These are phyloP conservation scores for Lycium barbarum DNA, from an alignment of 257 asterid genomes.

Conservation along the genomic window DNA sequence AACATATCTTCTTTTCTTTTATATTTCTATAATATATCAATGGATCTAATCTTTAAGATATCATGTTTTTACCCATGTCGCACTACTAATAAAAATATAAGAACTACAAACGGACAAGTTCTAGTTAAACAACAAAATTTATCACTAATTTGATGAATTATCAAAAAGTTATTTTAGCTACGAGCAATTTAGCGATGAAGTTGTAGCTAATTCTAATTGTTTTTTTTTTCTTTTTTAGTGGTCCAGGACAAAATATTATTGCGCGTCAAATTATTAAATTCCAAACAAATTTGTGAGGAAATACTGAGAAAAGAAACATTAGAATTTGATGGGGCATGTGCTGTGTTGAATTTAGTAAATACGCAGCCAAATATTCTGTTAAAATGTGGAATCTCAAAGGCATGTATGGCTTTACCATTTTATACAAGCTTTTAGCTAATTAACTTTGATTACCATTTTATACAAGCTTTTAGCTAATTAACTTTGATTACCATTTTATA, in stretches of 20 bases:
- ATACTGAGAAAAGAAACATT: background rate
- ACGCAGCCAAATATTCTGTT: background rate
- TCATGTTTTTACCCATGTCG: background rate
- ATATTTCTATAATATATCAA: background rate
- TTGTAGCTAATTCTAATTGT: no score
- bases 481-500: background rate
- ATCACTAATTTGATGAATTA: no score
- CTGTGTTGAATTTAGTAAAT: background rate
- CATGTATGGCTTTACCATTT: conserved; percentile 19
- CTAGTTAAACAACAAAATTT: no score
- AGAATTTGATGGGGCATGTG: background rate
- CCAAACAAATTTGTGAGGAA: background rate
- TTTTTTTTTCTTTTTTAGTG: no score
- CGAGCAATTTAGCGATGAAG: no score
- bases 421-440: background rate
- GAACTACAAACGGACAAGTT: no score
- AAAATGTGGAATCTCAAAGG: background rate
- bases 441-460: background rate
- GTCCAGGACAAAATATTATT: no score
- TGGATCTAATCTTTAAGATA: conserved; percentile 17
- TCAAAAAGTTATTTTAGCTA: no score
- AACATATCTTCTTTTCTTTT: background rate
- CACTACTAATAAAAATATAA: no score
- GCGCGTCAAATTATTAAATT: no score
- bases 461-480: background rate